These are phyloP conservation scores for Grosmannia clavigera DNA, from an alignment of 2,329 filamentous ascomycete species.

Conservation along the genomic window DNA sequence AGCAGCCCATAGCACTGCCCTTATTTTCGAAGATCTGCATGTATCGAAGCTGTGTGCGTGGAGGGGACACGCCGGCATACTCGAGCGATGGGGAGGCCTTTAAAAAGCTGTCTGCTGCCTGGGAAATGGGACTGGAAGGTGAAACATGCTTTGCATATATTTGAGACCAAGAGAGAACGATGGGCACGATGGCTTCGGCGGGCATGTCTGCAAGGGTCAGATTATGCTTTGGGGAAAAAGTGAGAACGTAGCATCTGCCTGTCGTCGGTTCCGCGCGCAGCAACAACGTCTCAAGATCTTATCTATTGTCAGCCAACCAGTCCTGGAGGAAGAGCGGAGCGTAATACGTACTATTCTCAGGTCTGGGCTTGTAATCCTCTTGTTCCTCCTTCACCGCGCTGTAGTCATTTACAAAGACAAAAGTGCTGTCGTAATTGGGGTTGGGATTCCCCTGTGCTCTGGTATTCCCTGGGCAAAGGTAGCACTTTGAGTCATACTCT, in stretches of 20 bases:
- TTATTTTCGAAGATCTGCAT: slow-evolving; percentile 99
- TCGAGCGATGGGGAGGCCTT: slow-evolving; percentile 21
- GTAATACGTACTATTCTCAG: neutral
- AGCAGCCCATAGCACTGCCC: slow-evolving; percentile 94
- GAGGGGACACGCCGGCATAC: slow-evolving; percentile 30
- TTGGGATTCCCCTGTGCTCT: slow-evolving; percentile 80
- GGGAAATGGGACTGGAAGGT: slow-evolving; percentile 50
- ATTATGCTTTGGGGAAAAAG: slow-evolving; percentile 84
- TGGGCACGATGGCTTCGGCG: slow-evolving; percentile 61
- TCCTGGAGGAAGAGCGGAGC: neutral
- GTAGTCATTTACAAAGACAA: slow-evolving; percentile 95
- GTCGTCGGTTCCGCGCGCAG: slow-evolving; percentile 77
- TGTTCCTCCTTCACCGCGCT: slow-evolving; percentile 93
- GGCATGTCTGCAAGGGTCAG: slow-evolving; percentile 85
- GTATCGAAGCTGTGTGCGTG: slow-evolving; percentile 73
- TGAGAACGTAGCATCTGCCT: slow-evolving; percentile 93
- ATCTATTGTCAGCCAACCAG: slow-evolving; percentile 1
- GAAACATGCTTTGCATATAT: slow-evolving; percentile 78
- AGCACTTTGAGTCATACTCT: slow-evolving; percentile 78
- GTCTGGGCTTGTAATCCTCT: slow-evolving; percentile 53
- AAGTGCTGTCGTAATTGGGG: slow-evolving; percentile 74
- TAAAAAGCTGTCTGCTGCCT: slow-evolving; percentile 25
- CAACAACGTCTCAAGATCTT: slow-evolving; percentile 62
- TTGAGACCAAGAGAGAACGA: slow-evolving; percentile 82
- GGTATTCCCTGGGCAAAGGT: slow-evolving; percentile 84